Base-by-base conservation (phyloP, 139 green algal species). In the Nannochloris sp. region DNA sequence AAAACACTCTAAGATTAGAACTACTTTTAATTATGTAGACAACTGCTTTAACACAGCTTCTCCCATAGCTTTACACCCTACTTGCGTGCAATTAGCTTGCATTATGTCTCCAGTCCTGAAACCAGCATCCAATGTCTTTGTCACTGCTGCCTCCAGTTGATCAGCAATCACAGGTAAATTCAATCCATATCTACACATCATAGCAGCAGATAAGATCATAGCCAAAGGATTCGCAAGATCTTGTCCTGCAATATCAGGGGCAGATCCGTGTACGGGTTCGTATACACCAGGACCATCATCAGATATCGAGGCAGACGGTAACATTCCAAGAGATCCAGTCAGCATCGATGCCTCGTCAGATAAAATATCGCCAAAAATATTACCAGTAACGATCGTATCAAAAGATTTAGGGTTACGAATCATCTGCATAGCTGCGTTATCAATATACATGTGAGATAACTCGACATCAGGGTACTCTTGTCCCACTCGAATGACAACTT, bases 311-410 rank as follows among this genome's bases (percentile, higher is more conserved):
- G 95, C 95, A 3, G 90, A 97, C 36, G 95, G 95, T 54, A 99
- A 83, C 89, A 99, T 93, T 68, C 95, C 95, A 60, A 99, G 83
- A 48, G 81, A 93, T 47, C 95, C 95, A 2, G 93, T 96, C 27
- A 99, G 79, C 90, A 98, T 97, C 64, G 92, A 95, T 0, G 95
- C 94, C 69, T 91, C 91, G 65, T 99, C 95, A 3, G 91, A 98
- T 32, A 99, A 71, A 64, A 99, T 99, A 85, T 99, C 95, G 29
- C 95, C 95, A 74, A 99, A 99, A 63, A 99, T 93, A 82, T 99
- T 99, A 70, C 90, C 87, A 19, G 95, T 98, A 24, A 99, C 86
- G 19, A 99, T 91, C 0, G 89, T 93, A 76, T 99, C 95, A 68
- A 99, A 99, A 54, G 84, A 82, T 64, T 86, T 89, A 19, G 90